Base-by-base conservation (phyloP, 305 asterid genomes). In the Plantago lanceolata region DNA sequence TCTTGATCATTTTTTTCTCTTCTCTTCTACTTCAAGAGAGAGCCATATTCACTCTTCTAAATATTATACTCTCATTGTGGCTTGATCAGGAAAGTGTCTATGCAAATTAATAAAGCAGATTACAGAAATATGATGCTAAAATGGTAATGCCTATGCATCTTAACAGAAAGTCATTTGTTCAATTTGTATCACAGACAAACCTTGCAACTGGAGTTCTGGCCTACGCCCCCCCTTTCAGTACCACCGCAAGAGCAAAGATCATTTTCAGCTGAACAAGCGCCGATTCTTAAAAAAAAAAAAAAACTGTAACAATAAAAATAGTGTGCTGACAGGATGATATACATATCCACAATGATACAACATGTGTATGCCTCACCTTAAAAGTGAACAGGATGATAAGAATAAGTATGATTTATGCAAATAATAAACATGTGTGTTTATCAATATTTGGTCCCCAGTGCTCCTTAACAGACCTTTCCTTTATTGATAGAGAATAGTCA, bases 231-330 rank as follows among this genome's bases (percentile, higher is more conserved):
- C 49, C 49, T 64, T 29, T 50, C 73, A 57, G 48, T 43, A 61
- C 69, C 69, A 68, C 49, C 47, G 65, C 94, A 85, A 64, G 86
- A 78, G 73, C 96, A 88, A 61, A 82, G 86, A 66, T 81, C 89
- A 73, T 76, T 82, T 70, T 79, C 83, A 16, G 81, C 82, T 15
- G 80, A 80, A 75, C 74, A 78, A 71, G 72, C 73, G 26, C 63
- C 67, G 53, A 70, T 53, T 81, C 96, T 88, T 84, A 76, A 79
- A 20, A 64, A 56, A 18, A 59, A 68, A 61, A 50, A 24, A 24
- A 1, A 24, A 24, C 3, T 1, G 3, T 24, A 24, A 24, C 3
- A 24, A 48, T 11, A 40, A 48, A 49, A 26, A 57, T 24, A 40
- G 16, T 13, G 4, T 11, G 16, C 47, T 12, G 47, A 40, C 14